Conservation (phyloP, 768 basidiomycete species). For the Naganishia vaughanmartiniae region DNA sequence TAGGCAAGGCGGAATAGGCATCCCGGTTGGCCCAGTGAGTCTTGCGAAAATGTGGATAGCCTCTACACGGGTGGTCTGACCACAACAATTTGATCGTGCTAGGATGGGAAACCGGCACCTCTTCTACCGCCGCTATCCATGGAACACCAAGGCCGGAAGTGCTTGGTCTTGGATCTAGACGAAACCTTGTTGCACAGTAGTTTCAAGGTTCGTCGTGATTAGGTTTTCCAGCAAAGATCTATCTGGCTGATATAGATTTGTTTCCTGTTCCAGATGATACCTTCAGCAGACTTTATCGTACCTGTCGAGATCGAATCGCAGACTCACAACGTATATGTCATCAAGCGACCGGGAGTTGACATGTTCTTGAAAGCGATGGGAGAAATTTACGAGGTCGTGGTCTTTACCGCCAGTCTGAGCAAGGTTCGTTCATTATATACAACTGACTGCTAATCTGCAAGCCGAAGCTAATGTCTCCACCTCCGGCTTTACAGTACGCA, state of each 20-base stretch:
- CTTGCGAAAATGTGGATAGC: not conserved
- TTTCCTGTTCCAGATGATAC: slow-evolving; percentile 66
- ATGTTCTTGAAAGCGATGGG: slow-evolving; percentile 97
- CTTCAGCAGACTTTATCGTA: slow-evolving; percentile 94
- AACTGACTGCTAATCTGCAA: slow-evolving; percentile 7
- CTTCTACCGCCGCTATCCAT: slow-evolving; percentile 79
- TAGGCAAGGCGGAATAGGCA: slow-evolving; percentile 86
- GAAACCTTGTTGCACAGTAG: slow-evolving; percentile 96
- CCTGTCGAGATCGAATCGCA: slow-evolving; percentile 99
- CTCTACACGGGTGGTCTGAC: not conserved
- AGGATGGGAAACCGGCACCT: slow-evolving; percentile 85
- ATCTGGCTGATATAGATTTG: not conserved
- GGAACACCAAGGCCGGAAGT: slow-evolving; percentile 83
- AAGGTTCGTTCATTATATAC: slow-evolving; percentile 62
- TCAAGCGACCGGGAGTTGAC: slow-evolving; percentile 97
- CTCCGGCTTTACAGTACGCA: slow-evolving; percentile 68
- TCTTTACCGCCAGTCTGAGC: slow-evolving; percentile 96
- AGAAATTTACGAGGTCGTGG: slow-evolving; percentile 94
- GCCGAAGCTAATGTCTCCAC: not conserved
- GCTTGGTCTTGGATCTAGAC: slow-evolving; percentile 92
- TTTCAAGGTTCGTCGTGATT: slow-evolving; percentile 74
- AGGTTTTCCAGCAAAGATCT: not conserved
- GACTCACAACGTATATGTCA: slow-evolving; percentile 97
- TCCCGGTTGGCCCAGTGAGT: slow-evolving; percentile 86
- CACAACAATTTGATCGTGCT: not conserved